Evolutionary conservation across 192 early-diverging fungal genomes (phyloP).

Genomic region (Gaertneriomyces sp.): DNA sequence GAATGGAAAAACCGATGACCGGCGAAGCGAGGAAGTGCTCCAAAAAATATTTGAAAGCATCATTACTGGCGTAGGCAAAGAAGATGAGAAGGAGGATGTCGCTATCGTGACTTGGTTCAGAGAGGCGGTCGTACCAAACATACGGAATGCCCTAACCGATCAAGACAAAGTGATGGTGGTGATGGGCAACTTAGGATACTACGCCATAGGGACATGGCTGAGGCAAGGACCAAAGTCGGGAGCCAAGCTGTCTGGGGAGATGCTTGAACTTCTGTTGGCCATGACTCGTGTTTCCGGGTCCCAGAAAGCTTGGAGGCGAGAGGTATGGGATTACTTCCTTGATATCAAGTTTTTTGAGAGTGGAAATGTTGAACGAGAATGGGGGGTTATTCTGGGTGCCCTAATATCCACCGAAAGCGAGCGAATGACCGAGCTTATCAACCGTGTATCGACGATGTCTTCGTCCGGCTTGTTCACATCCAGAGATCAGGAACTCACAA

Average conservation of each 20-base stretch:
- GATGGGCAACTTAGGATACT: constrained; percentile 75
- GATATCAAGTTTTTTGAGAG: constrained; percentile 71
- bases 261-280: constrained; percentile 58
- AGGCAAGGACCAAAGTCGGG: constrained; percentile 41
- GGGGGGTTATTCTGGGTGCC: constrained; percentile 66
- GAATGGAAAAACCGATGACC: too few relatives aligned
- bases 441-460: constrained; percentile 67
- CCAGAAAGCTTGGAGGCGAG: constrained; percentile 67
- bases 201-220: constrained; percentile 68
- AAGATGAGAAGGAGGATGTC: too few relatives aligned
- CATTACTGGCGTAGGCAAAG: too few relatives aligned
- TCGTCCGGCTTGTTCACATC: constrained; percentile 76
- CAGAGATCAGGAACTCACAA: constrained; percentile 71
- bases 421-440: constrained; percentile 65
- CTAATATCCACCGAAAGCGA: constrained; percentile 76
- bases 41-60: too few relatives aligned
- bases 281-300: constrained; percentile 61
- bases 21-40: too few relatives aligned
- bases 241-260: constrained; percentile 15
- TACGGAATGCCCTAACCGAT: constrained; percentile 68
- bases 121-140: constrained; percentile 58
- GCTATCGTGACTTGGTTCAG: constrained; percentile 43
- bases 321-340: constrained; percentile 73
- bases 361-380: constrained; percentile 50
- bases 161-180: constrained; percentile 65